Evolutionary conservation across 1,284 basidiomycete genomes (phyloP).

Genomic region (Hemileia vastatrix): DNA sequence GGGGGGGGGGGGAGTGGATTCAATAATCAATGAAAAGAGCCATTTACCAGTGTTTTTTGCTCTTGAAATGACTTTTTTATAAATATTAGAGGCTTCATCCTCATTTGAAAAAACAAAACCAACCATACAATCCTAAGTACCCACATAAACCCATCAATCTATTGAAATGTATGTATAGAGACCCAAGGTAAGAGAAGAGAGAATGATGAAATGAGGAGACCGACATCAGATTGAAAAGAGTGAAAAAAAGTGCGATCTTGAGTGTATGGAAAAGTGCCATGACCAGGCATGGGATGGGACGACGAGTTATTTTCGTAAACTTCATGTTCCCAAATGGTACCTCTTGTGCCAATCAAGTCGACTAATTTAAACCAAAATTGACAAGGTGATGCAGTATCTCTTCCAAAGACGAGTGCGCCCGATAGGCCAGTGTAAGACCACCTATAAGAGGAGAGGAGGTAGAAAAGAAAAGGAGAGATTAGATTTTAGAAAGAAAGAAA

Average conservation of each 20-base stretch:
- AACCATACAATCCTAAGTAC: slow-evolving; percentile 65
- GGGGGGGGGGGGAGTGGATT: neutral
- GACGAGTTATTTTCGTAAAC: slow-evolving; percentile 55
- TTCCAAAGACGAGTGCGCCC: slow-evolving; percentile 63
- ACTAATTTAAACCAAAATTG: slow-evolving; percentile 64
- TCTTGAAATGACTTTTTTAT: slow-evolving; percentile 70
- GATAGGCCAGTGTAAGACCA: slow-evolving; percentile 80
- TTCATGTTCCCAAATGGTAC: slow-evolving; percentile 89
- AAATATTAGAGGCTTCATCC: slow-evolving; percentile 72
- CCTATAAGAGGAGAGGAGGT: slow-evolving; percentile 48
- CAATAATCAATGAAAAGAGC: neutral
- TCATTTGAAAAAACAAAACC: slow-evolving; percentile 86
- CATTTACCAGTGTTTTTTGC: slow-evolving; percentile 54
- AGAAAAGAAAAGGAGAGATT: neutral
- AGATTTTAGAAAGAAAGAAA: neutral
- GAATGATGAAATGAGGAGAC: slow-evolving; percentile 41
- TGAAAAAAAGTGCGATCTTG: slow-evolving; percentile 88
- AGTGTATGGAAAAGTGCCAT: slow-evolving; percentile 61
- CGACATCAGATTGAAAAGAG: slow-evolving; percentile 81
- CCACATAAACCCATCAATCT: neutral
- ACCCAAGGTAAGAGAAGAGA: slow-evolving; percentile 5
- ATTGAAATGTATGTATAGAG: neutral
- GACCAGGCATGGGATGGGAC: slow-evolving; percentile 10
- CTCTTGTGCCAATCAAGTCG: slow-evolving; percentile 69
- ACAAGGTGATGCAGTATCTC: slow-evolving; percentile 55